phyloP scores from a whole-genome alignment of 805 yeast species.

The Metschnikowia orientalis region DNA sequence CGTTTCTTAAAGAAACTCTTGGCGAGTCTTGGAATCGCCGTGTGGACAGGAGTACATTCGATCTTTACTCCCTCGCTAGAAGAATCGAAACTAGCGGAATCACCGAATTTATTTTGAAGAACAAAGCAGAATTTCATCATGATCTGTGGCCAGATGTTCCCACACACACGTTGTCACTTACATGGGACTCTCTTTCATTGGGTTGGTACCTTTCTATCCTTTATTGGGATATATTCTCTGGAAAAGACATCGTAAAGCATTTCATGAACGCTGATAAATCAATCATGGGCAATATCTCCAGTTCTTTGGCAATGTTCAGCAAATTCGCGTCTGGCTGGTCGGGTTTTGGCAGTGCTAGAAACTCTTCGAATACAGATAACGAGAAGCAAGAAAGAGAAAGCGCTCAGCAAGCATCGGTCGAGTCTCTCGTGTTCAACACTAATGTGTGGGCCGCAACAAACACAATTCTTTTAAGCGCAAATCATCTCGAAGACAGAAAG shows the following conservation, averaged over 20 bases:
- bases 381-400: constrained; percentile 6
- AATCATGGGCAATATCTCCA: constrained; percentile 37
- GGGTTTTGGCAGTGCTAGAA: constrained; percentile 20
- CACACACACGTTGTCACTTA: constrained; percentile 45
- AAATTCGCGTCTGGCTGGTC: constrained; percentile 38
- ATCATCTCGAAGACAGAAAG: constrained; percentile 18
- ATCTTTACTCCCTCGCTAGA: constrained; percentile 27
- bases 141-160: constrained; percentile 43
- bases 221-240: constrained; percentile 52
- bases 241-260: constrained; percentile 11
- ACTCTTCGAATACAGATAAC: constrained; percentile 7
- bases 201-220: constrained; percentile 74
- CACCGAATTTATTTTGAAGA: constrained; percentile 17
- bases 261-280: constrained; percentile 23
- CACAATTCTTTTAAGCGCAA: constrained; percentile 47
- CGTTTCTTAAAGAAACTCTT: constrained; percentile 28
- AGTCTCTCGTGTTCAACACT: constrained; percentile 29
- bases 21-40: constrained; percentile 25
- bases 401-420: constrained; percentile 12
- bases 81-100: constrained; percentile 39
- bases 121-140: constrained; percentile 28
- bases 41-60: constrained; percentile 3
- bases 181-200: constrained; percentile 59
- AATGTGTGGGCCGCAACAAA: constrained; percentile 53
- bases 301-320: constrained; percentile 34